phyloP scores from a whole-genome alignment of 2,329 filamentous ascomycete genomes.

The Cladorrhinum sp. region DNA sequence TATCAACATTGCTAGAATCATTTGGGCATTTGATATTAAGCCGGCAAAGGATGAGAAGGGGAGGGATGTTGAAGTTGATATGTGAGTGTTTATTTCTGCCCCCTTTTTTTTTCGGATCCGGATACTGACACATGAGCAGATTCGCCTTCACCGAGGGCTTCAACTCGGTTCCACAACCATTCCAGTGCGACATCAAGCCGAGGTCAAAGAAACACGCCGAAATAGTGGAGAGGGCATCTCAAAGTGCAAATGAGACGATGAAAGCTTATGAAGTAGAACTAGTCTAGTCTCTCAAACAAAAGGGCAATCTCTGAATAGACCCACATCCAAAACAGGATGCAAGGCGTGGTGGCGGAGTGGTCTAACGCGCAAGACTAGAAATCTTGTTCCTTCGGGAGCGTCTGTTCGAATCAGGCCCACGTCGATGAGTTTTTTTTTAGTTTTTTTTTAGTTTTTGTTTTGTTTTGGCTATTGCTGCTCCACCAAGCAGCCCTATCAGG shows the following conservation, averaged over 20 bases:
- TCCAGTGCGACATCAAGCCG: slow-evolving; percentile 39
- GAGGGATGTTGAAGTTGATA: slow-evolving; percentile 36
- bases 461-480: too few relatives aligned
- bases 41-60: slow-evolving; percentile 33
- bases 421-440: background rate
- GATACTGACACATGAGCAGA: slow-evolving; percentile 23
- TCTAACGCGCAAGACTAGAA: background rate
- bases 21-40: slow-evolving; percentile 52
- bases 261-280: slow-evolving; percentile 24
- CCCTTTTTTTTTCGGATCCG: background rate
- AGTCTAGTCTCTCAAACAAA: background rate
- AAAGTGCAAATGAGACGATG: slow-evolving; percentile 28
- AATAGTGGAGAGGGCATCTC: slow-evolving; percentile 34
- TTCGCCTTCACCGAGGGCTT: slow-evolving; percentile 43
- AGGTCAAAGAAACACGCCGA: slow-evolving; percentile 33
- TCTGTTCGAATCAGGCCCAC: background rate
- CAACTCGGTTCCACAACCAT: slow-evolving; percentile 41
- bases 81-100: slow-evolving; percentile 30
- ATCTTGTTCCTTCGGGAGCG: background rate
- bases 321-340: background rate
- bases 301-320: background rate
- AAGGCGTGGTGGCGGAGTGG: background rate
- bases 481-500: too few relatives aligned
- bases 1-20: slow-evolving; percentile 44
- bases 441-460: background rate